Base-by-base conservation (phyloP, 306 rosid genomes). In the Vicia villosa region DNA sequence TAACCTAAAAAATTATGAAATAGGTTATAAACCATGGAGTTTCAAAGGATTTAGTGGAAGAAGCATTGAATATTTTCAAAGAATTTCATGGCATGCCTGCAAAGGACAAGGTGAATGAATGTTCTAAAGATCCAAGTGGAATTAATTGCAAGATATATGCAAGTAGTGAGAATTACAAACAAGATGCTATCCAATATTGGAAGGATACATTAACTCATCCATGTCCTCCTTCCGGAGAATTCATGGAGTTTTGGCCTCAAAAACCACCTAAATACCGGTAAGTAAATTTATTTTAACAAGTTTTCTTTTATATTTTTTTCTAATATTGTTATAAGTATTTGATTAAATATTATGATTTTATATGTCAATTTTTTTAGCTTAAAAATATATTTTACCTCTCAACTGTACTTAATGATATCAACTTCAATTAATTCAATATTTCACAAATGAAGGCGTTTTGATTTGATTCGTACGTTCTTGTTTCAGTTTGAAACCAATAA, bases 21-120 rank as follows among this genome's bases (percentile, higher is more conserved):
- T 58, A 91, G 96, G 88, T 89, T 14, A 77, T 88, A 24, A 91
- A 87, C 72, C 97, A 91, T 71, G 90, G 96, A 62, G 90, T 89
- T 72, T 46, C 83, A 1, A 65, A 69, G 12, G 80, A 75, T 21
- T 59, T 91, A 45, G 51, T 85, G 62, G 77, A 81, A 4, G 80
- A 83, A 5, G 50, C 84, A 0, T 28, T 82, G 57, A 78, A 63
- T 7, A 69, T 89, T 12, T 74, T 71, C 38, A 81, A 87, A 73
- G 87, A 91, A 64, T 88, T 91, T 4, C 91, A 86, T 11, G 86
- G 41, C n/a, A 83, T 91, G 97, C 34, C 80, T 20, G n/a, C 67
- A 0, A 54, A 79, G 49, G 96, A 89, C 32, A 91, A 91, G 79
- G 66, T 77, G 12, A 64, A 74, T n/a, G 86, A 89, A 79, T 66